Conservation (phyloP, 225 moss, liverwort and hornwort genomes). For the Pseudoscleropodium purum region DNA sequence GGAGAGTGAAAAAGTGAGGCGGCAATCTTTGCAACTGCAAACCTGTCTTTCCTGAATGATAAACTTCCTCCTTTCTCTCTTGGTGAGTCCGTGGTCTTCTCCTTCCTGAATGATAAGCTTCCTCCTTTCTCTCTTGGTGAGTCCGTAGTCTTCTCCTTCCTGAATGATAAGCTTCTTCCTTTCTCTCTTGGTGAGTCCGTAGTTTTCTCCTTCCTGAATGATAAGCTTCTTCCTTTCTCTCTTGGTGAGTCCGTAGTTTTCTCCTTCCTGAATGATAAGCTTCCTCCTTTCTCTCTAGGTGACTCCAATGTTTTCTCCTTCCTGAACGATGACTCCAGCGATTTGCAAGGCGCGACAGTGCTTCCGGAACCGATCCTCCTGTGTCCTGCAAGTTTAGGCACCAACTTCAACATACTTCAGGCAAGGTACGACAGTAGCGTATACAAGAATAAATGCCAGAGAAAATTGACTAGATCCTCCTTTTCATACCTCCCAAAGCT, state of each 20-base stretch:
- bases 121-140: not conserved
- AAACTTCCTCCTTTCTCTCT: not conserved
- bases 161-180: not conserved
- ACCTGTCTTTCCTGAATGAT: slow-evolving; percentile 23
- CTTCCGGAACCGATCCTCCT: slow-evolving; percentile 29
- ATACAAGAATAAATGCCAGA: not conserved
- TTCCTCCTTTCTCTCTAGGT: not conserved
- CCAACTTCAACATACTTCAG: not conserved
- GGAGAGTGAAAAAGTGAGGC: slow-evolving; percentile 33
- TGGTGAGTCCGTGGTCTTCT: not conserved
- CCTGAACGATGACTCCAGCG: slow-evolving; percentile 10
- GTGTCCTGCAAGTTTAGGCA: slow-evolving; percentile 11
- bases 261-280: slow-evolving; percentile 4
- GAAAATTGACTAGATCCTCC: not conserved
- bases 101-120: not conserved
- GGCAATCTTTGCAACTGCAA: slow-evolving; percentile 19
- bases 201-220: not conserved
- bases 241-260: not conserved
- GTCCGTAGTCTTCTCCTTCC: not conserved
- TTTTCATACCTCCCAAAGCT: not conserved
- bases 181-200: not conserved
- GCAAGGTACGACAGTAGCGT: too few relatives aligned
- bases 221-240: not conserved
- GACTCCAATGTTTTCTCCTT: not conserved
- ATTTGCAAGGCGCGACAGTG: slow-evolving; percentile 10